Conservation (phyloP, 2,329 filamentous ascomycete species). For the Fonsecaea multimorphosa region DNA sequence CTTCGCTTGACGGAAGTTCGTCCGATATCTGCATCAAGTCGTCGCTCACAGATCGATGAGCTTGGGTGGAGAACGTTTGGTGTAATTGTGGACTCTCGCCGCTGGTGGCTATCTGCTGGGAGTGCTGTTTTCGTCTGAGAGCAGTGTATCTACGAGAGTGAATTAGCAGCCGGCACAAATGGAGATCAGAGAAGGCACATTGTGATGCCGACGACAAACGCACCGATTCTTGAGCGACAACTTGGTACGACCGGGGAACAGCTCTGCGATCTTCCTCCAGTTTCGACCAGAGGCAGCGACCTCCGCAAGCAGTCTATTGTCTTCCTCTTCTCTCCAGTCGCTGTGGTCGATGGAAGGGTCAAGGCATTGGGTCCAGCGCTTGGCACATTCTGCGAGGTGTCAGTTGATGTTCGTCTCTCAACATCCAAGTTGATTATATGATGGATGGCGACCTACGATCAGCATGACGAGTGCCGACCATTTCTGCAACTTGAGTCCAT, state of each 20-base stretch:
- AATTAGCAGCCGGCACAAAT: background rate
- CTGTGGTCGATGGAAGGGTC: constrained; percentile 51
- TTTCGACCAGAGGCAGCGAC: constrained; percentile 45
- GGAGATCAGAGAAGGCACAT: background rate
- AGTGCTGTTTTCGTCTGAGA: constrained; percentile 1
- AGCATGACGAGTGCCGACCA: constrained; percentile 48
- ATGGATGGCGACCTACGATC: constrained; percentile 44
- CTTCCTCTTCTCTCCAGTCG: constrained; percentile 48
- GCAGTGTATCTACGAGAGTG: background rate
- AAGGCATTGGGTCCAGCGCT: constrained; percentile 54
- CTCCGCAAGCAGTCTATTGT: constrained; percentile 44
- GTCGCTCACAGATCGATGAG: background rate
- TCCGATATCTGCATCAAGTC: constrained; percentile 12
- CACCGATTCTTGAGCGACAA: constrained; percentile 50
- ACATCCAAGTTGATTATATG: background rate
- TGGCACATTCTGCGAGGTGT: constrained; percentile 51
- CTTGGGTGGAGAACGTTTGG: background rate
- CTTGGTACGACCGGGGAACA: constrained; percentile 48
- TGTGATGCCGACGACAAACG: background rate
- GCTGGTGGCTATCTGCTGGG: background rate
- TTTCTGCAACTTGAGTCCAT: constrained; percentile 52
- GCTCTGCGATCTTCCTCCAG: constrained; percentile 48
- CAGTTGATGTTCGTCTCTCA: background rate
- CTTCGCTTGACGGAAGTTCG: constrained; percentile 6
- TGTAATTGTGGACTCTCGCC: constrained; percentile 2